These are phyloP conservation scores for Nicotiana tabacum DNA, from an alignment of 257 asterid species.

Conservation along the genomic window DNA sequence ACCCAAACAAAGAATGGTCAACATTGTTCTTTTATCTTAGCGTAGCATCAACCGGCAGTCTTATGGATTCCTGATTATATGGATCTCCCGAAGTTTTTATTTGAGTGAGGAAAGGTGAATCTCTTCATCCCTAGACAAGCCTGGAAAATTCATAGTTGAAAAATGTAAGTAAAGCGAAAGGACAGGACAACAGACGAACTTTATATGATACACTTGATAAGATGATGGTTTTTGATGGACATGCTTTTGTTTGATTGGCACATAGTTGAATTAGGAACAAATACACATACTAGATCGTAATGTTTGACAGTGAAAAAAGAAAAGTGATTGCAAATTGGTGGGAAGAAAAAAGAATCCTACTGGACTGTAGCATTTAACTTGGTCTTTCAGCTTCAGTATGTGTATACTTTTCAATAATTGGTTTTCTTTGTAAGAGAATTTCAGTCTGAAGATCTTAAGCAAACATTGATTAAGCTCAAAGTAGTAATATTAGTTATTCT, in stretches of 20 bases:
- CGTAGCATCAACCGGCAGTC: slow-evolving; percentile 45
- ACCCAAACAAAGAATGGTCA: slow-evolving; percentile 11
- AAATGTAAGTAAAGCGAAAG: not conserved
- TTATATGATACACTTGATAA: not conserved
- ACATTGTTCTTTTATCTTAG: slow-evolving; percentile 28
- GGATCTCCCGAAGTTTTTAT: slow-evolving; percentile 45
- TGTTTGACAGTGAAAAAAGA: not conserved
- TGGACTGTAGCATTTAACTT: not conserved
- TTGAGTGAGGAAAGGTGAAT: slow-evolving; percentile 40
- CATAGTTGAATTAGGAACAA: not conserved
- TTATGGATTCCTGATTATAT: slow-evolving; percentile 53
- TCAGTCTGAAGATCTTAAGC: not conserved
- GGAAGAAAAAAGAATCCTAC: too few species aligned
- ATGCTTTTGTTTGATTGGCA: not conserved
- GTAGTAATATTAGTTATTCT: not conserved
- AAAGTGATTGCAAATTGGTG: not conserved
- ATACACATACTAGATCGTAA: not conserved
- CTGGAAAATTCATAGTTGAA: slow-evolving; percentile 22
- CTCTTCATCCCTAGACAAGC: slow-evolving; percentile 53
- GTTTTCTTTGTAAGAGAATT: not conserved
- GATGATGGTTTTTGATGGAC: not conserved
- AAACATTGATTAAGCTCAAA: not conserved
- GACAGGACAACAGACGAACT: not conserved
- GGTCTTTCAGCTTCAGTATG: not conserved
- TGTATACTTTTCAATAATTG: not conserved